Evolutionary conservation across 495 filamentous ascomycete genomes (phyloP).

Genomic region (Rostrohypoxylon terebratum): DNA sequence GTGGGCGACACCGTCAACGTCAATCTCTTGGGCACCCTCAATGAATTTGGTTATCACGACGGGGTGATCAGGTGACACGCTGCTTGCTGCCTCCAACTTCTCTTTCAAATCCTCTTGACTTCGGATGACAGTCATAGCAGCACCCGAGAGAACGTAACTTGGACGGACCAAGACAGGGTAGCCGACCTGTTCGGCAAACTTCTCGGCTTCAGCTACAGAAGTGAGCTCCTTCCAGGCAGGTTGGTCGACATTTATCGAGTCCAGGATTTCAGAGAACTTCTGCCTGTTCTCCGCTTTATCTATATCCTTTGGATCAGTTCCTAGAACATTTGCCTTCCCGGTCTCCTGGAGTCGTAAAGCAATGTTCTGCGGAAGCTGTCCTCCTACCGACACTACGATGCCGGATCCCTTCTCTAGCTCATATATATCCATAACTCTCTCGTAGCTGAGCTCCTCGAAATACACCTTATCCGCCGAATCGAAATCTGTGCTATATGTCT

Average conservation of each 20-base stretch:
- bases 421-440: constrained; percentile 98
- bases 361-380: constrained; percentile 97
- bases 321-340: constrained; percentile 87
- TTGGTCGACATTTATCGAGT: constrained; percentile 94
- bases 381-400: constrained; percentile 94
- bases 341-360: constrained; percentile 93
- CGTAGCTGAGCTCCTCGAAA: constrained; percentile 97
- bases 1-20: constrained; percentile 94
- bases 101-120: constrained; percentile 89
- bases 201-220: constrained; percentile 84
- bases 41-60: constrained; percentile 99
- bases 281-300: constrained; percentile 97
- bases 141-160: constrained; percentile 97
- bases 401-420: constrained; percentile 88
- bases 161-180: constrained; percentile 96
- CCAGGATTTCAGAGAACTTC: constrained; percentile 98
- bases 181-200: constrained; percentile 86
- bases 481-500: constrained; percentile 90
- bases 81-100: constrained; percentile 88
- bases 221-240: constrained; percentile 98
- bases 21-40: constrained; percentile 96
- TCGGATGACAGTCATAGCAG: constrained; percentile 99
- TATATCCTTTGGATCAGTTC: constrained; percentile 92
- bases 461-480: constrained; percentile 95
- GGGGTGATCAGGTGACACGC: constrained; percentile 95